Evolutionary conservation across 306 rosid species (phyloP), one percentile per base, ranked within the genome.

Genomic region (Sicyos baderoa): DNA sequence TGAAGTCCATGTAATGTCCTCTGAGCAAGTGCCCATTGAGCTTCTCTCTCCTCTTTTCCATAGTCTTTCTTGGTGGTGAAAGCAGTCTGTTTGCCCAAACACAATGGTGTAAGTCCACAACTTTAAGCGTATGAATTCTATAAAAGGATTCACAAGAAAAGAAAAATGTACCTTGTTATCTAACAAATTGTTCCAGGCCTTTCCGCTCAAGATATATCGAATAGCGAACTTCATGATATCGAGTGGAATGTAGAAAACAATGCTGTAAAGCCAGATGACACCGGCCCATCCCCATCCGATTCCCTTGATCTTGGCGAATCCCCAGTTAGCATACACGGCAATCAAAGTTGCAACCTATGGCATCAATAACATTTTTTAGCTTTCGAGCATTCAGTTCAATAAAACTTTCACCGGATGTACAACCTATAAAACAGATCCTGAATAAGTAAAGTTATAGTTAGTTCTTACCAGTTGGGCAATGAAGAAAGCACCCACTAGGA

Each of bases 11-110:
- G 99, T 19, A 93, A 75, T 44, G 99, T 93, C 78, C 99, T 88
- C 75, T 93, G 99, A 79, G 99, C 99, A 81, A 22, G 91, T 65
- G 99, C 99, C 99, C 99, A 93, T 45, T 93, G 99, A 77, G 99
- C 99, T 77, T 93, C 99, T 76, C 99, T 88, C 72, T 93, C 94
- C 49, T 77, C 99, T 37, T 82, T 93, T 22, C 99, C 99, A 27
- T 88, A 93, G 74, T 93, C 91, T 88, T 93, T 93, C 97, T 93
- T 93, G 79, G 99, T 88, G 78, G 99, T 93, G 84, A 93, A 93
- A 72, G 99, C 99, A 76, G 99, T 93, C 99, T 93, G 79, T 49
- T 72, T 74, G 42, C 71, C 56, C 47, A 76, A 49, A 12, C 79
- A 58, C 27, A 32, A 35, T 58, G n/a, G 67, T 72, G 54, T 54